Conservation (phyloP, 2,329 filamentous ascomycete species). For the Penicillium psychrosexuale region DNA sequence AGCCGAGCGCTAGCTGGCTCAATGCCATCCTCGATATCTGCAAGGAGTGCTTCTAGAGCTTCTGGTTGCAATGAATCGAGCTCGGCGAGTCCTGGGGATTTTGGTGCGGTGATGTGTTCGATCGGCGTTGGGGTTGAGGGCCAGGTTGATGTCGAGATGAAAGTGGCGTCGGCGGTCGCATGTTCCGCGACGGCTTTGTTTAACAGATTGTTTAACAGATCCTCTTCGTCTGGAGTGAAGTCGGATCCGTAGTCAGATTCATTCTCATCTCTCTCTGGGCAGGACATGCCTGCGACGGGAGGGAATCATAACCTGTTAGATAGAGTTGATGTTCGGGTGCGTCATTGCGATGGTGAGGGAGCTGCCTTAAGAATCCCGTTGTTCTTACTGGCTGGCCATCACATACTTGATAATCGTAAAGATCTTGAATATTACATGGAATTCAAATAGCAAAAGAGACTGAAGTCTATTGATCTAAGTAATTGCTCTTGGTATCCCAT, state of each 20-base stretch:
- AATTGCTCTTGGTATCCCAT: conserved; percentile 19
- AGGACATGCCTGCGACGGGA: conserved; percentile 34
- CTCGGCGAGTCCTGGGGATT: conserved; percentile 6
- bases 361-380: conserved; percentile 12
- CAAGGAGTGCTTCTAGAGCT: conserved; percentile 22
- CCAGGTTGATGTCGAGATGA: conserved; percentile 13
- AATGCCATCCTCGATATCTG: conserved; percentile 47
- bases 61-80: conserved; percentile 18
- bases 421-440: background rate
- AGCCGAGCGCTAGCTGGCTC: conserved; percentile 36
- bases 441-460: background rate
- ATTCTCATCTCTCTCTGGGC: conserved; percentile 25
- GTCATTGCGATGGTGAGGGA: conserved; percentile 12
- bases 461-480: conserved; percentile 15
- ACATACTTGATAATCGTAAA: background rate
- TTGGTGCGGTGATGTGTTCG: conserved; percentile 4
- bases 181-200: conserved; percentile 41
- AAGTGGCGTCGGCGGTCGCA: conserved; percentile 23
- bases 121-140: conserved; percentile 20
- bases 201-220: conserved; percentile 52
- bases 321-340: conserved; percentile 7
- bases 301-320: conserved; percentile 21
- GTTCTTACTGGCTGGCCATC: conserved; percentile 8
- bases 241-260: conserved; percentile 61
- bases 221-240: conserved; percentile 57